phyloP scores from a whole-genome alignment of 2,329 filamentous ascomycete species.

The Penicillium sp. region DNA sequence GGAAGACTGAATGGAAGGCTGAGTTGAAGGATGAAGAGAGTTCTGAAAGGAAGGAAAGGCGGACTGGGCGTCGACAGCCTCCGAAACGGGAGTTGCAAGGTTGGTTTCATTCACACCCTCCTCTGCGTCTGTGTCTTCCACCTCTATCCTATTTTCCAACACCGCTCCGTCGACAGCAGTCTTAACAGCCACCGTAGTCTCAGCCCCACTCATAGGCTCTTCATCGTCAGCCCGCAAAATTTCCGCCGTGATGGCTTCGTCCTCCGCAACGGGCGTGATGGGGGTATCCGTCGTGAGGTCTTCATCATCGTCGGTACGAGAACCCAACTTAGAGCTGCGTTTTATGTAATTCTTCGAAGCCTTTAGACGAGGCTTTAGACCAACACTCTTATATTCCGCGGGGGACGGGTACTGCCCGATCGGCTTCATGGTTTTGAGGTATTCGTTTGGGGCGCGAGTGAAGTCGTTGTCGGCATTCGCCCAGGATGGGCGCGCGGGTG shows the following conservation, averaged over 20 bases:
- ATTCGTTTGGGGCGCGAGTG: not conserved
- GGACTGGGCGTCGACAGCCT: conserved; percentile 10
- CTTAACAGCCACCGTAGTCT: conserved; percentile 5
- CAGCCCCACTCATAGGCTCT: conserved; percentile 3
- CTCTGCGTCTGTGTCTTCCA: not conserved
- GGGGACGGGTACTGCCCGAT: conserved; percentile 27
- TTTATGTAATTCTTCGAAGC: conserved; percentile 1
- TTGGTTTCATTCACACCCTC: conserved; percentile 8
- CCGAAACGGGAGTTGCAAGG: conserved; percentile 15
- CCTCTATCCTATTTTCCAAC: not conserved
- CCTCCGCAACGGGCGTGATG: conserved; percentile 28
- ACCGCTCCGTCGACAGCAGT: conserved; percentile 6
- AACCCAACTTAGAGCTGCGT: conserved; percentile 13
- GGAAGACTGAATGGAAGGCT: conserved; percentile 3
- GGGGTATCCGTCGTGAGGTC: conserved; percentile 18
- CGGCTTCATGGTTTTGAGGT: conserved; percentile 24
- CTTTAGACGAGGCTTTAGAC: conserved; percentile 19
- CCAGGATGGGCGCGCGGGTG: conserved; percentile 18
- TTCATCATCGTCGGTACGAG: conserved; percentile 9
- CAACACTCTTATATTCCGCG: conserved; percentile 26
- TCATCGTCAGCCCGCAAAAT: conserved; percentile 9
- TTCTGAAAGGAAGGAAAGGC: conserved; percentile 5
- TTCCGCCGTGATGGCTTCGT: conserved; percentile 16
- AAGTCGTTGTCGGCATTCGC: conserved; percentile 10
- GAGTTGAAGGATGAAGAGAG: conserved; percentile 6